Evolutionary conservation across 1,284 basidiomycete species (phyloP).

Genomic region (Phellinidium pouzarii): DNA sequence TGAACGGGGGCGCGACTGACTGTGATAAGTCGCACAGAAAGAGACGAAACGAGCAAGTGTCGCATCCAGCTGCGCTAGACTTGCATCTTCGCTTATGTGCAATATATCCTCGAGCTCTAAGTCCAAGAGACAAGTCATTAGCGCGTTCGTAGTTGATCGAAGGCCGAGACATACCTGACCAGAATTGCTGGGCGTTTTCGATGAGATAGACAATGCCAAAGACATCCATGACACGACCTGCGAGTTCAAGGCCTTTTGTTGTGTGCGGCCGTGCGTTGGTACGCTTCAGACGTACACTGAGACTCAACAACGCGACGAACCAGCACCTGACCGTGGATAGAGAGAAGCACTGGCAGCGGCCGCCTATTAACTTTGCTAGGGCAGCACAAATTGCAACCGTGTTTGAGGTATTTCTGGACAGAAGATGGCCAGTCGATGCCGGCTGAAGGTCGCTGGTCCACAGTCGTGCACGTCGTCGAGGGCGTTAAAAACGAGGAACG

Average conservation of each 20-base stretch:
- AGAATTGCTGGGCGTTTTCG: constrained; percentile 76
- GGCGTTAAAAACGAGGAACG: background rate
- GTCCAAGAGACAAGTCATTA: constrained; percentile 1
- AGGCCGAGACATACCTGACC: constrained; percentile 62
- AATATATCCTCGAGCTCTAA: constrained; percentile 83
- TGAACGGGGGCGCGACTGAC: constrained; percentile 37
- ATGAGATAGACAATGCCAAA: constrained; percentile 76
- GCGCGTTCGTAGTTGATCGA: constrained; percentile 7
- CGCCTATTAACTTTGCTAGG: background rate
- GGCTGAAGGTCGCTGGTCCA: background rate
- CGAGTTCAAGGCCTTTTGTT: background rate
- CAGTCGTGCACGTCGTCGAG: background rate
- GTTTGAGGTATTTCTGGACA: background rate
- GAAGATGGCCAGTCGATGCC: background rate
- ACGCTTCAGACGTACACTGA: background rate
- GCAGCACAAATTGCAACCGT: background rate
- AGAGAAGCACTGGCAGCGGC: constrained; percentile 11
- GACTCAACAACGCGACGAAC: background rate
- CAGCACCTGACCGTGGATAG: constrained; percentile 18
- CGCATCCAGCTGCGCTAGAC: constrained; percentile 70
- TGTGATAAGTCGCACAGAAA: constrained; percentile 79
- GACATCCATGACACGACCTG: constrained; percentile 16
- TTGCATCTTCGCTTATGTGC: constrained; percentile 56
- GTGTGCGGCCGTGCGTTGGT: background rate
- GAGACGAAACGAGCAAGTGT: constrained; percentile 71